phyloP scores from a whole-genome alignment of 2,329 filamentous ascomycete species.

The Conoideocrella luteorostrata region DNA sequence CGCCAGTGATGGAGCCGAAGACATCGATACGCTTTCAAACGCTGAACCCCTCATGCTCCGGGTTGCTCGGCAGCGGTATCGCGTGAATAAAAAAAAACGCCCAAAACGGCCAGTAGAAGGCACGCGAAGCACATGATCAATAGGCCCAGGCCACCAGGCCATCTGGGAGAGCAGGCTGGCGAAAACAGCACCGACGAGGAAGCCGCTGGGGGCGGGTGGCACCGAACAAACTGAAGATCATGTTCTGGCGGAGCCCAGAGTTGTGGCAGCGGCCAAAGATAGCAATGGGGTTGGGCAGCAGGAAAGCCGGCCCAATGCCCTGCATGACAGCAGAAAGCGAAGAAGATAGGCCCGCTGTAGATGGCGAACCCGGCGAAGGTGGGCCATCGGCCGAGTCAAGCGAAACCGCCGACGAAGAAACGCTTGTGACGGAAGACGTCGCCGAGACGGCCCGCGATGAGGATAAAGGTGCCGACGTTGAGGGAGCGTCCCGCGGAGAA shows the following conservation, averaged over 20 bases:
- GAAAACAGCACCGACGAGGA: slow-evolving; percentile 22
- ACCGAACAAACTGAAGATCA: slow-evolving; percentile 29
- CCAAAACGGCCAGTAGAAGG: slow-evolving; percentile 18
- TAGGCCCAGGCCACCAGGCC: slow-evolving; percentile 38
- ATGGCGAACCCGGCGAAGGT: slow-evolving; percentile 32
- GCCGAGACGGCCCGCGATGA: slow-evolving; percentile 46
- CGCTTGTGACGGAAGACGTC: slow-evolving; percentile 46
- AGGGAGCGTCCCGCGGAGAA: slow-evolving; percentile 47
- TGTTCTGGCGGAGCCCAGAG: slow-evolving; percentile 25
- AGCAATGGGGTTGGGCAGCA: slow-evolving; percentile 50
- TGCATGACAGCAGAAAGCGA: slow-evolving; percentile 42
- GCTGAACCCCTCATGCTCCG: slow-evolving; percentile 2
- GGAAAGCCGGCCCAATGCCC: slow-evolving; percentile 47
- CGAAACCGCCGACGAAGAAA: slow-evolving; percentile 41
- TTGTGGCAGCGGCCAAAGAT: slow-evolving; percentile 47
- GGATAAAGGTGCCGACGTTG: slow-evolving; percentile 45
- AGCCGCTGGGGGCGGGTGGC: slow-evolving; percentile 26
- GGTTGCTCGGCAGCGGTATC: slow-evolving; percentile 7
- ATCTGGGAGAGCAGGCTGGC: slow-evolving; percentile 10
- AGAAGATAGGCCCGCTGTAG: slow-evolving; percentile 32
- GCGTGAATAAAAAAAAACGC: slow-evolving; percentile 22
- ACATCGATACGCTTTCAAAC: slow-evolving; percentile 24
- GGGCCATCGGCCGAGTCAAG: slow-evolving; percentile 44
- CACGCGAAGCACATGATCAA: slow-evolving; percentile 28
- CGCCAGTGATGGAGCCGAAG: slow-evolving; percentile 32